Evolutionary conservation across 116 monocot genomes (phyloP), one percentile per base, ranked within the genome.

Genomic region (Papilionanthe hybrid): DNA sequence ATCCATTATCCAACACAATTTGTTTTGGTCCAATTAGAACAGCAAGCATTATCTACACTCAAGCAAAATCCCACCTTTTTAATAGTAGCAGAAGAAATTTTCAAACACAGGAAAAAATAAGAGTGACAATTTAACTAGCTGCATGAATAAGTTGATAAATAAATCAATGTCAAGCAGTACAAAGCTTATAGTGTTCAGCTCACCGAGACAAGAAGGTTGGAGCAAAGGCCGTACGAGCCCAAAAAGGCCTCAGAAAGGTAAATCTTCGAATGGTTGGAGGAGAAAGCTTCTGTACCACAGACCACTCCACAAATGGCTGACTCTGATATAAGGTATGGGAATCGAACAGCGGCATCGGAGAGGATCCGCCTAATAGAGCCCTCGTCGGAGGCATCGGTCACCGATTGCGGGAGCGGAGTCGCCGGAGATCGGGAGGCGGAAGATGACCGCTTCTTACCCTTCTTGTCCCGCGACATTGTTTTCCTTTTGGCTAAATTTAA

Each of bases 221-320:
- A 88, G 57, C 27, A 25, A 29, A 93, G 66, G 56, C 88, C 82
- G 68, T 82, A 84, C 11, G 91, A 79, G 60, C 81, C 82, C 89
- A 93, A 85, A 75, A 92, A 80, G 20, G 75, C 20, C 81, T 90
- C 89, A 22, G 96, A 92, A 6, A 96, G 86, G 88, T 90, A 96
- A 66, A 96, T 79, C 50, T 73, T 86, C 6, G 90, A 85, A 5
- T 72, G 72, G 13, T 86, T 84, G 72, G 56, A 27, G 41, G 18
- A 20, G 3, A 79, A 85, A 0, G 91, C 42, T 0, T 86, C 91
- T 0, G 47, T 53, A 3, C 89, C 90, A n/a, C 79, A 58, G 17
- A 93, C 73, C 53, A 78, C 69, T 10, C 89, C 92, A 18, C 68
- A 65, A 68, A 96, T 86, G 72, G 90, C 88, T 42, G 85, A 15